These are phyloP conservation scores for Lotus japonicus DNA, from an alignment of 306 rosid species.

Conservation along the genomic window DNA sequence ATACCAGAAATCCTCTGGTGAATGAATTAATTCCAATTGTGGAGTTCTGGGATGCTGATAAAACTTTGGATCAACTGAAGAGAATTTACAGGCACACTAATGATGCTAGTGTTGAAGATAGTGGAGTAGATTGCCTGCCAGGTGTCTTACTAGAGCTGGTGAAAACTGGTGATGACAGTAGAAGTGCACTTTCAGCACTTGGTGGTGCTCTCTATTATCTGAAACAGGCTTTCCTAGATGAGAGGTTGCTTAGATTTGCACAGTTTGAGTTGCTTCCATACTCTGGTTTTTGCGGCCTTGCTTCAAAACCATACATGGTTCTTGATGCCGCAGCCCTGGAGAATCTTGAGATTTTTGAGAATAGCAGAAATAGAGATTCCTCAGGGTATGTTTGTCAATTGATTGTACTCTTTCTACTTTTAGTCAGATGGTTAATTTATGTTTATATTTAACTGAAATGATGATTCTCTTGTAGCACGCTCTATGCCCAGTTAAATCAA, in stretches of 20 bases:
- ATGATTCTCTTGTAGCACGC: conserved; percentile 51
- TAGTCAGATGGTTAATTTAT: not conserved
- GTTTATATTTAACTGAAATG: conserved; percentile 29
- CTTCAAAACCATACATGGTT: conserved; percentile 82
- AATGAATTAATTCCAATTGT: conserved; percentile 72
- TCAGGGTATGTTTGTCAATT: conserved; percentile 59
- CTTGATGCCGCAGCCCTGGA: conserved; percentile 92
- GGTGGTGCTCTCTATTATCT: conserved; percentile 90
- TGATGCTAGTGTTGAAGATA: conserved; percentile 31
- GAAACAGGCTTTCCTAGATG: conserved; percentile 88
- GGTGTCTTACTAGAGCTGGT: conserved; percentile 65
- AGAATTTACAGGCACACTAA: conserved; percentile 35
- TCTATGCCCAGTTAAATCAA: conserved; percentile 79
- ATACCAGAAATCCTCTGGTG: conserved; percentile 82
- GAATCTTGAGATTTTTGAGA: conserved; percentile 93
- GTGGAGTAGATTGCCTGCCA: conserved; percentile 47
- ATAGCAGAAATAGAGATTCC: conserved; percentile 80
- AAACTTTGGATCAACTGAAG: conserved; percentile 49
- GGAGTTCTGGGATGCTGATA: conserved; percentile 88
- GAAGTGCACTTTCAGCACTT: conserved; percentile 88
- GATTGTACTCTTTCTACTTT: not conserved
- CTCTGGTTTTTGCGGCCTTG: conserved; percentile 48
- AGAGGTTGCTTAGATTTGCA: conserved; percentile 78
- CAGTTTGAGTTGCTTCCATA: conserved; percentile 77
- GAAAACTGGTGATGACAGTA: conserved; percentile 42